Conservation (phyloP, 2,329 filamentous ascomycete species). For the Apiospora hydei region DNA sequence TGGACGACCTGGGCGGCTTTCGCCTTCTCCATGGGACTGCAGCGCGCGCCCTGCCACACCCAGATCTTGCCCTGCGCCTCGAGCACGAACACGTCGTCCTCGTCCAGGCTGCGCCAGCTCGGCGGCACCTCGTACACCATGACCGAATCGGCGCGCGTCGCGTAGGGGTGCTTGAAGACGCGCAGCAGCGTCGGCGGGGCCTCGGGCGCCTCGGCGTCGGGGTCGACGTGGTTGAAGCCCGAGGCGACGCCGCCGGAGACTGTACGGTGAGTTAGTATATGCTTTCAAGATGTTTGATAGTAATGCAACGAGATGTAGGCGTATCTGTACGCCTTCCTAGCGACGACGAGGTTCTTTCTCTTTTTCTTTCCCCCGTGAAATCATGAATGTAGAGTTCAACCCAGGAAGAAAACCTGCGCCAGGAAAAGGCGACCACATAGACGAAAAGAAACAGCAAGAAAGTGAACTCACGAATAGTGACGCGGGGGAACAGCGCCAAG, state of each 20-base stretch:
- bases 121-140: constrained; percentile 71
- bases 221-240: constrained; percentile 70
- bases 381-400: not conserved
- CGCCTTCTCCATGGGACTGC: constrained; percentile 73
- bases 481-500: constrained; percentile 63
- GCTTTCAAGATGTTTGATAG: not conserved
- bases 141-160: constrained; percentile 54
- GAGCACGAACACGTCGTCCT: constrained; percentile 70
- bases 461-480: constrained; percentile 55
- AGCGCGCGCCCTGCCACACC: constrained; percentile 72
- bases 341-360: not conserved
- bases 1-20: constrained; percentile 73
- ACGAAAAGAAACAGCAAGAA: not conserved
- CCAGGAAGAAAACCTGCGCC: no score
- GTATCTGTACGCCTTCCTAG: not conserved
- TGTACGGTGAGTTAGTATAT: not conserved
- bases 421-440: no score
- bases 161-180: constrained; percentile 66
- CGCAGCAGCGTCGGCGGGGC: constrained; percentile 61
- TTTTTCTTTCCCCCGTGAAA: not conserved
- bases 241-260: constrained; percentile 65
- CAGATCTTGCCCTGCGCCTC: constrained; percentile 70
- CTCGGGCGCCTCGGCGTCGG: constrained; percentile 49
- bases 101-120: constrained; percentile 67
- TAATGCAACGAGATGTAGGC: not conserved